Percentiles rank a stretch among this genome's conserved stretches.
These are phyloP conservation scores for Rhodotorula sp. DNA, from an alignment of 1,284 basidiomycete genomes.

Conservation along the genomic window DNA sequence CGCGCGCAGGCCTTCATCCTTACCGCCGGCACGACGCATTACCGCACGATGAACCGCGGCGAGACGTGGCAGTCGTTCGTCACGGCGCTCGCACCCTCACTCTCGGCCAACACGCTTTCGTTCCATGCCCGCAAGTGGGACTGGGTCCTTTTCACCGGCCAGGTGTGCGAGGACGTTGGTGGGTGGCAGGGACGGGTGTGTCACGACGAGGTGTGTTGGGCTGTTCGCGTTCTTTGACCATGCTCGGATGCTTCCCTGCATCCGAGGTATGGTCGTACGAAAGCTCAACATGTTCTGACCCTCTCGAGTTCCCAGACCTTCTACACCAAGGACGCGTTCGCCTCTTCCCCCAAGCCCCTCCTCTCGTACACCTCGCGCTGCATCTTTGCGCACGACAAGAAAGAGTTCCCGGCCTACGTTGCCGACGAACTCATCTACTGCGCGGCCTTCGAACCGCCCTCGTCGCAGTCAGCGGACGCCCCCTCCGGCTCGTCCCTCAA, in stretches of 20 bases:
- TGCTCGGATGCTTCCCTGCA: no score
- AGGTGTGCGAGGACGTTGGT: conserved; percentile 63
- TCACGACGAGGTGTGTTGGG: conserved; percentile 66
- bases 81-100: conserved; percentile 64
- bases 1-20: conserved; percentile 74
- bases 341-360: conserved; percentile 61
- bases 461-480: background rate
- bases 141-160: conserved; percentile 80
- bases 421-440: conserved; percentile 77
- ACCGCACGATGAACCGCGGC: conserved; percentile 80
- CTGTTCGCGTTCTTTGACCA: background rate
- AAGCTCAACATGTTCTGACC: background rate
- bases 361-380: conserved; percentile 72
- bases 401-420: conserved; percentile 72
- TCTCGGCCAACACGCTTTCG: conserved; percentile 66
- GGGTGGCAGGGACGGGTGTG: conserved; percentile 65
- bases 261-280: no score
- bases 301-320: conserved; percentile 60
- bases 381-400: conserved; percentile 80
- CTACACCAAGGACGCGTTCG: conserved; percentile 81
- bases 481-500: conserved; percentile 5
- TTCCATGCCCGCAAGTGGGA: conserved; percentile 70
- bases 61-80: conserved; percentile 79
- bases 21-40: conserved; percentile 70
- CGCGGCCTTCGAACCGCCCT: conserved; percentile 71